Evolutionary conservation across 192 early-diverging fungal genomes (phyloP).

Genomic region (Obelidium mucronatum): DNA sequence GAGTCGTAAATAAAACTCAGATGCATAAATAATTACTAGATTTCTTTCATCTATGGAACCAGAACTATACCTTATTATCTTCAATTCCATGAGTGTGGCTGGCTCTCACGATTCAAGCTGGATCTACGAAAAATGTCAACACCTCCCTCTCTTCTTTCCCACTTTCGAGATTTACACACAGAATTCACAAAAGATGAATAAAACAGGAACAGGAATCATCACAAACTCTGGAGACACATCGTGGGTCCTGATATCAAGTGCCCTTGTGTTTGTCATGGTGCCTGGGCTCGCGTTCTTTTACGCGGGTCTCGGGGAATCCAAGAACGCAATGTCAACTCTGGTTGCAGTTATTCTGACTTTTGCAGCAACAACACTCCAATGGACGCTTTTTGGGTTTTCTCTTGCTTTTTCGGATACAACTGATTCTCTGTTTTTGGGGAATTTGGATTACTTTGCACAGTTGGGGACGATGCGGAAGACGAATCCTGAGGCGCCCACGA

Average conservation of each 20-base stretch:
- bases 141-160: no score
- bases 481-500: conserved; percentile 62
- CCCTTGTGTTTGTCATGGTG: conserved; percentile 93
- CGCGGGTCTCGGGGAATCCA: conserved; percentile 90
- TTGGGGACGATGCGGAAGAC: conserved; percentile 49
- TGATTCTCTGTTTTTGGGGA: conserved; percentile 69
- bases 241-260: conserved; percentile 45
- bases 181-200: no score
- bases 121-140: no score
- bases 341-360: conserved; percentile 74
- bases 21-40: no score
- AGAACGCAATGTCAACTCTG: conserved; percentile 93
- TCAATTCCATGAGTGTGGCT: no score
- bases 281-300: conserved; percentile 97
- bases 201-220: background rate
- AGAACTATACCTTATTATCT: no score
- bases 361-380: conserved; percentile 87
- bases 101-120: no score
- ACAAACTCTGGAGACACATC: conserved; percentile 16
- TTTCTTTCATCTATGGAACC: no score
- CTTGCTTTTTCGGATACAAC: conserved; percentile 76
- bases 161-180: no score
- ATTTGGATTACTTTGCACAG: conserved; percentile 73
- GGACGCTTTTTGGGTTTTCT: conserved; percentile 91
- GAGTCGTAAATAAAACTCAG: no score